A percentile compares a stretch with the other conserved stretches of the same genome.
Evolutionary conservation across 2,329 filamentous ascomycete genomes (phyloP).

Genomic region (Berkeleyomyces rouxiae): DNA sequence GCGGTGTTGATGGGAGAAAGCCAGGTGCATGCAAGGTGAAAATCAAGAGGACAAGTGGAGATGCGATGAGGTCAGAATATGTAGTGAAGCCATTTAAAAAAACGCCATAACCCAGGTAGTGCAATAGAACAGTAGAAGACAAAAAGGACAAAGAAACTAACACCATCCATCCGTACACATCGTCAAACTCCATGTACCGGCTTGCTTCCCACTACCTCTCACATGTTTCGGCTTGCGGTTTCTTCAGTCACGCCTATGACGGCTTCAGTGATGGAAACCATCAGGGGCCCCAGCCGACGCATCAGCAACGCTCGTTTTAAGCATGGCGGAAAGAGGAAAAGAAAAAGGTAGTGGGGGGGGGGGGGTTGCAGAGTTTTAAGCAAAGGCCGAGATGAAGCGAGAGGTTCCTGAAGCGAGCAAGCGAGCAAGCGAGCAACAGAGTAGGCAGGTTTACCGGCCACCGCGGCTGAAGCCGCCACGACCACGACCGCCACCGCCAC

Average conservation of each 20-base stretch:
- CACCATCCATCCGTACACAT: constrained; percentile 1
- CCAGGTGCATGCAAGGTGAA: neutral
- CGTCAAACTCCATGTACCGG: neutral
- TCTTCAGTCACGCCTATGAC: neutral
- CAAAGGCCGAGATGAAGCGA: neutral
- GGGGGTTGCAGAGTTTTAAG: neutral
- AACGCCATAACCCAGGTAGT: constrained; percentile 14
- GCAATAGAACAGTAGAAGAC: constrained; percentile 12
- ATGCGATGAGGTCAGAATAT: constrained; percentile 12
- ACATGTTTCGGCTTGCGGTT: neutral
- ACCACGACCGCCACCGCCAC: constrained; percentile 20
- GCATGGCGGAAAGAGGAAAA: neutral
- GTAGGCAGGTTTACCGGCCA: constrained; percentile 10
- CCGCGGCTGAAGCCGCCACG: constrained; percentile 16
- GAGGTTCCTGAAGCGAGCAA: neutral
- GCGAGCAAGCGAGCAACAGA: neutral
- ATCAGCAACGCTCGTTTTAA: no score
- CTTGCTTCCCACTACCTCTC: neutral
- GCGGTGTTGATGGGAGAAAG: neutral
- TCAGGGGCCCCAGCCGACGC: no score
- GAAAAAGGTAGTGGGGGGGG: neutral
- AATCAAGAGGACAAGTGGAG: constrained; percentile 5
- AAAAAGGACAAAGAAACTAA: constrained; percentile 11
- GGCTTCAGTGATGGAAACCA: no score
- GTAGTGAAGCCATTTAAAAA: constrained; percentile 13